A percentile compares a stretch with the other conserved stretches of the same genome.
Conservation (phyloP, 2,329 filamentous ascomycete genomes). For the Clarireedia homoeocarpa region DNA sequence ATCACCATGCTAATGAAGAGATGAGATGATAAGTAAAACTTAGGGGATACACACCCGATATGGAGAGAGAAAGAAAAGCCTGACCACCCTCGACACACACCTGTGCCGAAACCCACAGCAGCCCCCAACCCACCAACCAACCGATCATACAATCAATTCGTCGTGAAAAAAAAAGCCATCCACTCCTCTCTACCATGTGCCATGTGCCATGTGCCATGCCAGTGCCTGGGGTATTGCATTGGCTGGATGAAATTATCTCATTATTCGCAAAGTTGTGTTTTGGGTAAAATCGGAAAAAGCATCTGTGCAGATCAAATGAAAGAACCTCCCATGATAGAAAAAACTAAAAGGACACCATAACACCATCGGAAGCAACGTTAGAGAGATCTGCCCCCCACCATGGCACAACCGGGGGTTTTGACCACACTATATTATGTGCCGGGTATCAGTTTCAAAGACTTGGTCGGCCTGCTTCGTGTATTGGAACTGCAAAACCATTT, state of each 20-base stretch:
- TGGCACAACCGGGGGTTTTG: constrained; percentile 21
- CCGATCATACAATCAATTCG: not conserved
- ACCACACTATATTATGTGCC: constrained; percentile 40
- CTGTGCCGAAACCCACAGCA: too few relatives aligned
- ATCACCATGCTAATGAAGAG: constrained; percentile 2
- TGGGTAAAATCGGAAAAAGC: not conserved
- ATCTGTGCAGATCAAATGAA: constrained; percentile 8
- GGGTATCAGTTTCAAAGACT: constrained; percentile 45
- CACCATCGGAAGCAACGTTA: constrained; percentile 25
- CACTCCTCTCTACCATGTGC: constrained; percentile 3
- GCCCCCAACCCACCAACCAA: not conserved
- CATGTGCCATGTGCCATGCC: not conserved
- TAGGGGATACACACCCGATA: not conserved
- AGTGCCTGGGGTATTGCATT: constrained; percentile 4
- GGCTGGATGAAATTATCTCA: constrained; percentile 19
- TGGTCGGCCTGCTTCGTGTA: constrained; percentile 23
- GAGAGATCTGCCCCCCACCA: constrained; percentile 21
- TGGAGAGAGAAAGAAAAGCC: not conserved
- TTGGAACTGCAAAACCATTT: constrained; percentile 28
- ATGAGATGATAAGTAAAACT: not conserved
- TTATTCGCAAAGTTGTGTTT: constrained; percentile 20
- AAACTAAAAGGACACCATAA: constrained; percentile 19
- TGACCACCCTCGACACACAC: not conserved
- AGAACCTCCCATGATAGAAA: not conserved
- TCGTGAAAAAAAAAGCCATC: not conserved